These are phyloP conservation scores for Pythium volutum DNA, from an alignment of 352 stramenopile genomes.

Conservation along the genomic window DNA sequence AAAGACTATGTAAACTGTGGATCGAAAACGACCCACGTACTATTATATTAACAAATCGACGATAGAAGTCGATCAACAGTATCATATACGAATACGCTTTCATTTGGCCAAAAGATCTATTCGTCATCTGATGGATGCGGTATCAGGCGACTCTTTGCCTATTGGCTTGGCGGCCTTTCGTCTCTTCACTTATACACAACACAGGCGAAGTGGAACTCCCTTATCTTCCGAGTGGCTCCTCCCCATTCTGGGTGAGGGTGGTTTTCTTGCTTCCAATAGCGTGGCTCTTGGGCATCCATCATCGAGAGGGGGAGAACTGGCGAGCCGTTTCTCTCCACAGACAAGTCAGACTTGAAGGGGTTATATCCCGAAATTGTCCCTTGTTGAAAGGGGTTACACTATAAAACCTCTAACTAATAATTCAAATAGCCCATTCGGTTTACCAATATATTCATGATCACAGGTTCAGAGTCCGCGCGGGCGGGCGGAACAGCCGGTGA, in stretches of 20 bases:
- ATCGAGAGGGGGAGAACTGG: neutral
- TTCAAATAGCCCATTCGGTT: neutral
- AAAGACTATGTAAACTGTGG: constrained; percentile 26
- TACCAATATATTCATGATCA: neutral
- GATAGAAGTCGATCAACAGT: constrained; percentile 3
- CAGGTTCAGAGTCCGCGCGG: neutral
- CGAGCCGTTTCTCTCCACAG: neutral
- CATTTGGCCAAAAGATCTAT: neutral
- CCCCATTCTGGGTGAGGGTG: no score
- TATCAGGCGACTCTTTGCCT: no score
- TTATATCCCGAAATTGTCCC: neutral
- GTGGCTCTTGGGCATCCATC: neutral
- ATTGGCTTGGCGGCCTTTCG: no score
- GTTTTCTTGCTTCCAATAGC: no score
- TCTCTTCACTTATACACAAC: no score
- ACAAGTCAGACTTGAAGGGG: neutral
- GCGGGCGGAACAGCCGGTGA: constrained; percentile 10
- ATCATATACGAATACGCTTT: neutral
- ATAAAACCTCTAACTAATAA: neutral
- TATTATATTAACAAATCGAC: neutral
- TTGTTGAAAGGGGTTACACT: neutral
- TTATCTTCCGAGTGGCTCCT: no score
- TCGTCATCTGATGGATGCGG: neutral
- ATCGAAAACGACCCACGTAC: no score
- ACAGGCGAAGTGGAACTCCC: no score